Base-by-base conservation (phyloP, 2,329 filamentous ascomycete genomes). In the Stenocarpella maydis region DNA sequence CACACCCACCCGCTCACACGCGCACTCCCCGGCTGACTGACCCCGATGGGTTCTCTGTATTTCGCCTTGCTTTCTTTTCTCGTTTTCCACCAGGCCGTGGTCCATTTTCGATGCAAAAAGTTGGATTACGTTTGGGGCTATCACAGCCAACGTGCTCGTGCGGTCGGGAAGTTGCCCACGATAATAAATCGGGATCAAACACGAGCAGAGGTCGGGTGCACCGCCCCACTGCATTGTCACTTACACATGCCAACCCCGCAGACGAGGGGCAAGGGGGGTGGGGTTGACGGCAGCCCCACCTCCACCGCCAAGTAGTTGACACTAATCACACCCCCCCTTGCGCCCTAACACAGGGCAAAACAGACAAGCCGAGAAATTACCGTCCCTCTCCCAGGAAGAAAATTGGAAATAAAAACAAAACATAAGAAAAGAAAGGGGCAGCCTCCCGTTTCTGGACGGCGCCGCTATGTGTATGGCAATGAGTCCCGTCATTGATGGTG, bases 151-250 rank as follows among this genome's bases (percentile, higher is more conserved):
- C 39, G 50, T 26, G 2, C 28, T 60, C 26, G 67, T 43, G 21
- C 21, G 37, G 34, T 24, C 28, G 28, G 24, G 9, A 63, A 19
- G 19, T 19, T n/a, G 15, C 53, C 21, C 15, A 71, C 69, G 69
- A 71, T 53, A 71, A 71, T 66, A 26, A 41, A 21, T 65, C 69
- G 69, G 69, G 61, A 63, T 17, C 49, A 65, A 50, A 28, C 31
- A 63, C 54, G 54, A 50, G 50, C 26, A 28, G 26, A 52, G 31
- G 21, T 47, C 66, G 60, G 53, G 66, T 47, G 52, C 61, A 31
- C 53, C 28, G 37, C 61, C 45, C 52, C 61, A 54, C 60, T 43
- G 24, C 50, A 37, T 21, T 61, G 54, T 47, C 64, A 61, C 65
- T 49, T 24, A 43, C 55, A 47, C 45, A 31, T 65, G 34, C 54